Evolutionary conservation across 2,329 filamentous ascomycete species (phyloP), one percentile per base, ranked within the genome.

Genomic region (Dactylellina drechsleri): DNA sequence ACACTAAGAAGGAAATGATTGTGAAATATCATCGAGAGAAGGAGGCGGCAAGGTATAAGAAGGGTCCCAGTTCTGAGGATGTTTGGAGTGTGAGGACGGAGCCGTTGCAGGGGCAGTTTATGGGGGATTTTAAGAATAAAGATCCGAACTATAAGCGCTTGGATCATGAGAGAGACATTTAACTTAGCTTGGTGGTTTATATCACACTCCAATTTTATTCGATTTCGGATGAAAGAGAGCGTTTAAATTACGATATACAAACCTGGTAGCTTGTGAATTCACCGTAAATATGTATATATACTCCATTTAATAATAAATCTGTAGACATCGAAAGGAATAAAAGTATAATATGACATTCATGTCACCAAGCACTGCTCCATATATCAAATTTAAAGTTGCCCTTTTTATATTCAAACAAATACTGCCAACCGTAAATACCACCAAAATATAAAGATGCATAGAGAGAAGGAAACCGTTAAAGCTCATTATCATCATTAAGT

Each of bases 41-140:
- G 61, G 85, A 86, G 78, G 87, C 86, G 45, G 90, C 89, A 81
- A 90, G 92, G 82, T 86, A 85, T 82, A 87, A 83, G 15, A 82
- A 84, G 13, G 88, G 88, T 0, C 87, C 87, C 16, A 96, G 89
- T 81, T 96, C 92, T 83, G 92, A 97, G 83, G 91, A 97, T 84
- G 85, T 99, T 2, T 99, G 95, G 95, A 87, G 90, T 81, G 85
- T 89, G 66, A 87, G 95, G 79, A 85, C 85, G 41, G 85, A 87
- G 77, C 88, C 86, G 77, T 83, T 94, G 4, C 82, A 83, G 77
- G 84, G 83, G 58, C 81, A 77, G 18, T 79, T 79, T 45, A 57
- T 70, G 66, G 66, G 57, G 50, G 2, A 62, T 50, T 20, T 49
- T 49, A 23, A 31, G 54, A 49, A 49, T 28, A 62, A 50, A n/a